Evolutionary conservation across 2,329 filamentous ascomycete species (phyloP).

Genomic region (Lachnellula arida): DNA sequence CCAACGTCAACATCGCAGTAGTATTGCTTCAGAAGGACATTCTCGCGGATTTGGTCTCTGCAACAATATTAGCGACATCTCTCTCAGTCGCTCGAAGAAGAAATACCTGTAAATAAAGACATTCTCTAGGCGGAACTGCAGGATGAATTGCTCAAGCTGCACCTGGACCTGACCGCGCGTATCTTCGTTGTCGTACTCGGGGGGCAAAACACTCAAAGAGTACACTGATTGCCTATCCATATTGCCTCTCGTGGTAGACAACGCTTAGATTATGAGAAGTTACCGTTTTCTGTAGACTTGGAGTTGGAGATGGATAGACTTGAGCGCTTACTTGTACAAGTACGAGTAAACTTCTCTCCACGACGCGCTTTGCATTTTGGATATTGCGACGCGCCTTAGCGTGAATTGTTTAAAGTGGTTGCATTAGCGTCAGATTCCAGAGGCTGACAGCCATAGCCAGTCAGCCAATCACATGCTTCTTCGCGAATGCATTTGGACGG

Average conservation of each 20-base stretch:
- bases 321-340: background rate
- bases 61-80: conserved; percentile 27
- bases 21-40: conserved; percentile 89
- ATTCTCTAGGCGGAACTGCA: conserved; percentile 92
- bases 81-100: background rate
- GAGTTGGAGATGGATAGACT: background rate
- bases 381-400: conserved; percentile 5
- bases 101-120: conserved; percentile 85
- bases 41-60: conserved; percentile 93
- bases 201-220: conserved; percentile 74
- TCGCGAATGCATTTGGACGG: background rate
- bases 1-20: conserved; percentile 95
- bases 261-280: background rate
- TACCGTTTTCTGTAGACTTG: background rate
- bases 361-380: background rate
- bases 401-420: conserved; percentile 13
- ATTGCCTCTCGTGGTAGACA: conserved; percentile 1
- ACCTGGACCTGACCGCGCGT: conserved; percentile 68
- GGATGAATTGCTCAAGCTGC: conserved; percentile 82
- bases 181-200: conserved; percentile 58
- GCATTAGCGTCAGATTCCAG: background rate
- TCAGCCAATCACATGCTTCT: conserved; percentile 1
- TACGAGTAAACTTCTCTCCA: background rate
- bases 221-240: conserved; percentile 92
- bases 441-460: too few species aligned